These are phyloP conservation scores for Cajanus cajan DNA, from an alignment of 306 rosid genomes.

Conservation along the genomic window DNA sequence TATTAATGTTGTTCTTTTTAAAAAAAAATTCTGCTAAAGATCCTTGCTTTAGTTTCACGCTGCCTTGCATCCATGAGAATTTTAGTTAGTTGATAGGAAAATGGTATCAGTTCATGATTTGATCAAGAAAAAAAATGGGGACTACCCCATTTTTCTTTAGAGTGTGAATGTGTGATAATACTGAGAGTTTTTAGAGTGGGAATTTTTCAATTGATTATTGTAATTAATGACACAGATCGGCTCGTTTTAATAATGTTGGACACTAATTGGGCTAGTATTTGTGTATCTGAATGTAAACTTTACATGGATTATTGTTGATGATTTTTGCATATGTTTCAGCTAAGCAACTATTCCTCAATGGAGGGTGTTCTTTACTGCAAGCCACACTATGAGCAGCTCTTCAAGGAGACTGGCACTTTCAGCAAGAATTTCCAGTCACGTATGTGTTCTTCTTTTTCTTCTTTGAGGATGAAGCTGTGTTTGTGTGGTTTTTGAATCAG, in stretches of 20 bases:
- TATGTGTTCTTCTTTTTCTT: constrained; percentile 45
- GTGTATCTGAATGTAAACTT: constrained; percentile 20
- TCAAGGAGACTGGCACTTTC: constrained; percentile 84
- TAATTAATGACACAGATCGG: background rate
- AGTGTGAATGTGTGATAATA: background rate
- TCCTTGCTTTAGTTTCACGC: constrained; percentile 25
- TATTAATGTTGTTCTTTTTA: background rate
- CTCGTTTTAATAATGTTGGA: background rate
- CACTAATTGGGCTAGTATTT: constrained; percentile 9
- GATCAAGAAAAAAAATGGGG: background rate
- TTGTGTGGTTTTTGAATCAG: constrained; percentile 19
- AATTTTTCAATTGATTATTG: background rate
- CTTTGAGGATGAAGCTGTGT: constrained; percentile 14
- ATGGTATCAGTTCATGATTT: background rate
- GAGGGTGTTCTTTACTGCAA: constrained; percentile 93
- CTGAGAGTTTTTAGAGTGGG: constrained; percentile 8
- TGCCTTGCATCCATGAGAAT: background rate
- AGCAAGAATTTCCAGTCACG: constrained; percentile 85
- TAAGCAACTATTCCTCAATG: constrained; percentile 94
- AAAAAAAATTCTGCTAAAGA: background rate
- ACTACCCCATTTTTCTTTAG: background rate
- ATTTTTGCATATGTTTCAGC: constrained; percentile 46
- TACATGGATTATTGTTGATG: background rate
- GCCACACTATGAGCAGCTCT: constrained; percentile 96
- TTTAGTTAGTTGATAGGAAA: background rate